Conservation (phyloP, 768 basidiomycete genomes). For the Hydnum rufescens region DNA sequence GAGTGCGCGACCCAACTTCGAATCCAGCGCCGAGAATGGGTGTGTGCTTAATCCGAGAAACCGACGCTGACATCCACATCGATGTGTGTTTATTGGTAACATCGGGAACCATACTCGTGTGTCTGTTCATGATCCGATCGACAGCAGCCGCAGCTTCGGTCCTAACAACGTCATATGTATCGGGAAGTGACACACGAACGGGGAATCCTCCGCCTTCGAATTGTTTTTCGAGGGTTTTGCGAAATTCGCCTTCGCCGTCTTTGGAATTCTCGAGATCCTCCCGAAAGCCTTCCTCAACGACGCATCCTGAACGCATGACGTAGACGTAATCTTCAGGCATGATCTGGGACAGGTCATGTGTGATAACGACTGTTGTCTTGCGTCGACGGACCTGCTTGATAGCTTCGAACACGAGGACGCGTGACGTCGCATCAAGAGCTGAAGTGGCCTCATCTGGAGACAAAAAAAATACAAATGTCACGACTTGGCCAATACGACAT, state of each 20-base stretch:
- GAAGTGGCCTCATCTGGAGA: conserved; percentile 28
- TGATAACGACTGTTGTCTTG: conserved; percentile 84
- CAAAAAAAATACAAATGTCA: not conserved
- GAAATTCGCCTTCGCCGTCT: conserved; percentile 41
- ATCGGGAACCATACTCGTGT: too few species aligned
- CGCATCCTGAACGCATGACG: conserved; percentile 58
- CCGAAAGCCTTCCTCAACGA: conserved; percentile 79
- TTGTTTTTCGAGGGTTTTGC: conserved; percentile 42
- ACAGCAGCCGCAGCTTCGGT: not conserved
- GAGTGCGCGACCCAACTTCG: not conserved
- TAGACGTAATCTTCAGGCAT: conserved; percentile 66
- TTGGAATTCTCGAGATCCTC: conserved; percentile 33
- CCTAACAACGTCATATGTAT: not conserved
- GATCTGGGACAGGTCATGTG: conserved; percentile 85
- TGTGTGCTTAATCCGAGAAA: not conserved
- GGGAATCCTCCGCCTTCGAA: conserved; percentile 31
- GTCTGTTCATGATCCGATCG: not conserved
- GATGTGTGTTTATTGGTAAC: too few species aligned
- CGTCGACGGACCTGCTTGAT: conserved; percentile 47
- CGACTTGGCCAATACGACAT: conserved; percentile 9
- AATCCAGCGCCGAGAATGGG: not conserved
- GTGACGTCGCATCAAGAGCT: conserved; percentile 63
- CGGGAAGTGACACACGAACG: conserved; percentile 5
- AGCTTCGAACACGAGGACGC: conserved; percentile 56
- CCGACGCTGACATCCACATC: too few species aligned